Evolutionary conservation across 768 basidiomycete genomes (phyloP).

Genomic region (Lanmaoa pseudosensibilis): DNA sequence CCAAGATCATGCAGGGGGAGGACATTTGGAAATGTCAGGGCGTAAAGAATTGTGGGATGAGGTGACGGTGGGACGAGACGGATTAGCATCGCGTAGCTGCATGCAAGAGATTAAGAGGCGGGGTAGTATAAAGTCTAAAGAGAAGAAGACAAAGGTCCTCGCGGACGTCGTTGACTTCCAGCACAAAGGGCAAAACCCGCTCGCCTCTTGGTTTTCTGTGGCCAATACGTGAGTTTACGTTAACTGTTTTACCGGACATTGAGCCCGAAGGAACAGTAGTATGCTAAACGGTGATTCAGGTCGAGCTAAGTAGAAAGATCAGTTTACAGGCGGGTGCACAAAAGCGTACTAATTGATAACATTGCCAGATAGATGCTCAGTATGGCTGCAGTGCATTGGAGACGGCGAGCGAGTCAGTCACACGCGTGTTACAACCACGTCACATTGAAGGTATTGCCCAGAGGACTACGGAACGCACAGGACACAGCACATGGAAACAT

Average conservation of each 20-base stretch:
- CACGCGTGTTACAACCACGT: conserved; percentile 2
- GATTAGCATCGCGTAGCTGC: conserved; percentile 50
- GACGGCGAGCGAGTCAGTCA: neutral
- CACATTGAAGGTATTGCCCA: neutral
- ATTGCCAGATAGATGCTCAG: neutral
- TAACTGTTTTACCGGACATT: conserved; percentile 16
- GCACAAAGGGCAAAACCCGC: conserved; percentile 20
- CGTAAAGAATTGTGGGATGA: conserved; percentile 59
- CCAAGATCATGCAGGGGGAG: conserved; percentile 39
- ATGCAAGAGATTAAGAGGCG: conserved; percentile 23
- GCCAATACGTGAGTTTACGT: conserved; percentile 35
- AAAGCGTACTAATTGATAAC: neutral
- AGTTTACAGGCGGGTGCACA: neutral
- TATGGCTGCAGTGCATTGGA: too few species aligned
- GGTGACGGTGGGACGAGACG: conserved; percentile 47
- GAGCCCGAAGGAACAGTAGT: neutral
- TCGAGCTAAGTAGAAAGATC: neutral
- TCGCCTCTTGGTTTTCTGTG: conserved; percentile 30
- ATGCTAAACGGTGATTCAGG: neutral
- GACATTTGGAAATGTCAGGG: conserved; percentile 47
- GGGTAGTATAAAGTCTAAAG: conserved; percentile 27
- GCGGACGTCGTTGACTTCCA: conserved; percentile 32
- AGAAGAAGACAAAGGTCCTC: conserved; percentile 4
- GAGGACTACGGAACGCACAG: neutral
- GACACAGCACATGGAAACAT: conserved; percentile 16